Percentiles rank a stretch among this genome's conserved stretches.
Conservation (phyloP, 768 basidiomycete genomes). For the Lactifluus subvellereus region DNA sequence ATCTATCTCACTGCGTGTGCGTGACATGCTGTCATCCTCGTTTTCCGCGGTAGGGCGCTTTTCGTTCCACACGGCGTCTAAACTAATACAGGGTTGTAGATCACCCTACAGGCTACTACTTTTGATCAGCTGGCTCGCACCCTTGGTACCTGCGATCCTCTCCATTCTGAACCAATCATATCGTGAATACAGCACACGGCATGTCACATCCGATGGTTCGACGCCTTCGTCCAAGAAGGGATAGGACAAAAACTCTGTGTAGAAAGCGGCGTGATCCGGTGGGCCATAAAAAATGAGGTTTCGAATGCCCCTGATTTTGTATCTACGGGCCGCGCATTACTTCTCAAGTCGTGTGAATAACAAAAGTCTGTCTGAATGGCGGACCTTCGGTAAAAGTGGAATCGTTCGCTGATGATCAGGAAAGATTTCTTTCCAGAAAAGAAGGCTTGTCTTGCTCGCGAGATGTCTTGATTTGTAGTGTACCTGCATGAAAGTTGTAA, state of each 20-base stretch:
- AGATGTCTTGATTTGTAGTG: conserved; percentile 90
- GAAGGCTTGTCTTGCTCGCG: conserved; percentile 87
- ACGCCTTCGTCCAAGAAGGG: conserved; percentile 89
- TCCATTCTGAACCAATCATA: conserved; percentile 88
- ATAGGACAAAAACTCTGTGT: conserved; percentile 81
- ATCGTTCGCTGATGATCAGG: conserved; percentile 91
- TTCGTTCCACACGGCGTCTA: neutral
- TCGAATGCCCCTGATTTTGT: conserved; percentile 87
- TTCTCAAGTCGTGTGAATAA: neutral
- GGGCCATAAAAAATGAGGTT: conserved; percentile 92
- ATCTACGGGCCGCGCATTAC: conserved; percentile 41
- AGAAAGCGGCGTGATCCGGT: conserved; percentile 88
- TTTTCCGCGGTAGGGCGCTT: neutral
- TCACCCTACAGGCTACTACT: conserved; percentile 2
- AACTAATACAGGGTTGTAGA: conserved; percentile 1
- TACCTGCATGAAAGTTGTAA: conserved; percentile 47
- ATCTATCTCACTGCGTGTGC: neutral
- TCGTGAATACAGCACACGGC: conserved; percentile 75
- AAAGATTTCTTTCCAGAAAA: conserved; percentile 84
- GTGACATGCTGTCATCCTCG: neutral
- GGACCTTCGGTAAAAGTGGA: conserved; percentile 92
- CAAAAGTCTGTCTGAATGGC: conserved; percentile 19
- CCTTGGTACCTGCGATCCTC: conserved; percentile 61
- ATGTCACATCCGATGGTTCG: conserved; percentile 81
- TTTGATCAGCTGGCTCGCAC: conserved; percentile 29